Conservation (phyloP, 1,139 yeast species). For the Nakaseomyces sp. region DNA sequence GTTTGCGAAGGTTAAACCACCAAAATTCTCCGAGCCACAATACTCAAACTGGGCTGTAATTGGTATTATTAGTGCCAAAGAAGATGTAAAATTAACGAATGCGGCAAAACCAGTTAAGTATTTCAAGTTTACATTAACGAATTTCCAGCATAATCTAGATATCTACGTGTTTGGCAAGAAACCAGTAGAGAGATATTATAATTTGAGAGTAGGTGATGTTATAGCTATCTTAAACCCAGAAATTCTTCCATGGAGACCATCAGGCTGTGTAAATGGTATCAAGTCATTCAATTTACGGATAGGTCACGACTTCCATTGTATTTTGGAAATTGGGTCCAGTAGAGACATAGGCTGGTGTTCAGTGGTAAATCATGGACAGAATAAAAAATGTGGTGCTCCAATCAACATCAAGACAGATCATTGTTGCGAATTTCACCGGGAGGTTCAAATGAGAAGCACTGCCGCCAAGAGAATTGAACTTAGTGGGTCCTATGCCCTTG, state of each 20-base stretch:
- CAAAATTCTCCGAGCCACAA: slow-evolving; percentile 58
- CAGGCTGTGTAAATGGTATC: slow-evolving; percentile 18
- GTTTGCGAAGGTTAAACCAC: slow-evolving; percentile 58
- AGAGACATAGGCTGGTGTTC: slow-evolving; percentile 65
- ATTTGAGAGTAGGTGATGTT: slow-evolving; percentile 63
- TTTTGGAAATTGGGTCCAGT: slow-evolving; percentile 69
- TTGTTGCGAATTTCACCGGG: slow-evolving; percentile 67
- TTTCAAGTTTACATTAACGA: slow-evolving; percentile 57
- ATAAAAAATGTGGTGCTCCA: slow-evolving; percentile 48
- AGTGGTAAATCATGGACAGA: slow-evolving; percentile 35
- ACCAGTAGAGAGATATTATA: slow-evolving; percentile 65
- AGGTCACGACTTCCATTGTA: slow-evolving; percentile 40
- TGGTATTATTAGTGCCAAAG: slow-evolving; percentile 57
- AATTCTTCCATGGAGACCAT: slow-evolving; percentile 37
- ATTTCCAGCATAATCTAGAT: slow-evolving; percentile 50
- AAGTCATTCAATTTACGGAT: slow-evolving; percentile 56
- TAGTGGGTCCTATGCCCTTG: slow-evolving; percentile 46
- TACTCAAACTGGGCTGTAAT: slow-evolving; percentile 68
- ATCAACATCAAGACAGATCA: slow-evolving; percentile 46
- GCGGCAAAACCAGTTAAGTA: slow-evolving; percentile 43
- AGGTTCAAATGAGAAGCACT: slow-evolving; percentile 44
- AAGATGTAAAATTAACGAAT: slow-evolving; percentile 41
- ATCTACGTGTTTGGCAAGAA: slow-evolving; percentile 53
- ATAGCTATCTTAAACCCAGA: slow-evolving; percentile 69
- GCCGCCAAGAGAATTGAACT: slow-evolving; percentile 64